Evolutionary conservation across 352 stramenopile genomes (phyloP), one percentile per base, ranked within the genome.

Genomic region (Phytophthora foliorum): DNA sequence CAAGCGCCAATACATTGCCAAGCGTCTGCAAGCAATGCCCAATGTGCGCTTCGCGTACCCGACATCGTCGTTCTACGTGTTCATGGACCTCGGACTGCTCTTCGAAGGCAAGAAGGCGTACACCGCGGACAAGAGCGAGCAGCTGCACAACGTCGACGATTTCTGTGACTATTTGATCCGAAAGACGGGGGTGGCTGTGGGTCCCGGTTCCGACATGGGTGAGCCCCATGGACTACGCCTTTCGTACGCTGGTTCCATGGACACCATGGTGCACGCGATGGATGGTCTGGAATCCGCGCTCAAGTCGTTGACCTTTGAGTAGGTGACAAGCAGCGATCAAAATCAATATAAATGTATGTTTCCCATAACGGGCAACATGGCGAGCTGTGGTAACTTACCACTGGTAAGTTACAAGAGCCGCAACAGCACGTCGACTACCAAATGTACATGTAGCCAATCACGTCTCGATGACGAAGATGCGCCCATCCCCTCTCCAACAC

Each of bases 141-240:
- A 74, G 42, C 59, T 90, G 9, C 32, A 75, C 44, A 71, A 83
- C 57, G 70, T 80, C 8, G 80, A 88, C 49, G 82, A 91, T 55
- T 92, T 95, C 44, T 98, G 94, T 80, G 83, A 97, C 57, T 97
- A 98, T 71, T 68, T 99, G 48, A 83, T 99, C 34, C 84, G 94
- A 50, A 72, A 84, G n/a, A 88, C 97, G 67, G 88, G 94, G 42
- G 82, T 98, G n/a, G 97, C 97, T 6, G 77, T 99, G 14, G 95
- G 98, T n/a, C 97, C 97, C 4, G 97, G 97, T 21, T 97, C 93
- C 17, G 94, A 92, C 48, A 99, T 99, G 77, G 96, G 97, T 25
- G 92, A 96, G 17, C 77, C 89, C 11, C 88, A 91, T 34, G 94
- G 91, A 3, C 71, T 99, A 19, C 92, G 96, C n/a, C 90, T 99